Conservation (phyloP, 2,329 filamentous ascomycete species). For the Aspergillus oerlinghausenensis region DNA sequence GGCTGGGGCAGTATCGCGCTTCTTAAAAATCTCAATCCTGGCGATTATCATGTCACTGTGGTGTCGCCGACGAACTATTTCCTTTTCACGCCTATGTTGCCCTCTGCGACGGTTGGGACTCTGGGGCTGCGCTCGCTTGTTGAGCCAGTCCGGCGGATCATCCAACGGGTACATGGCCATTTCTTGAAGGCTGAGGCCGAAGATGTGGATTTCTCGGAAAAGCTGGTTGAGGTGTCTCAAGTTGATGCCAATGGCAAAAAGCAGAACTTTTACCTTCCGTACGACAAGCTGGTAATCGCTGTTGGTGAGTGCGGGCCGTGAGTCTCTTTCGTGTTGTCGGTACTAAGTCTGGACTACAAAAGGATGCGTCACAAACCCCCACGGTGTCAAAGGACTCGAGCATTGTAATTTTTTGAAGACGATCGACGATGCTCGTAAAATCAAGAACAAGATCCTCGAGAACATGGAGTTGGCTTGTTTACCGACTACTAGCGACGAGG, state of each 20-base stretch:
- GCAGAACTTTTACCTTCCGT: slow-evolving; percentile 84
- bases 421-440: slow-evolving; percentile 83
- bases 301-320: slow-evolving; percentile 53
- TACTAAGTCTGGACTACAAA: slow-evolving; percentile 6
- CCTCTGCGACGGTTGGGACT: slow-evolving; percentile 93
- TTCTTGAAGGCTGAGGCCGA: slow-evolving; percentile 84
- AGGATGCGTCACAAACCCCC: slow-evolving; percentile 84
- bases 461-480: slow-evolving; percentile 89
- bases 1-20: slow-evolving; percentile 94
- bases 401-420: slow-evolving; percentile 94
- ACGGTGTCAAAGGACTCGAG: slow-evolving; percentile 91
- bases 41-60: slow-evolving; percentile 93
- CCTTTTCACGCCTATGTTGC: slow-evolving; percentile 95
- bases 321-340: neutral
- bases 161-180: slow-evolving; percentile 73
- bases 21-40: slow-evolving; percentile 81
- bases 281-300: slow-evolving; percentile 91
- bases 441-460: slow-evolving; percentile 80
- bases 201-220: slow-evolving; percentile 85
- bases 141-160: slow-evolving; percentile 84
- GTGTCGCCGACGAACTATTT: slow-evolving; percentile 96
- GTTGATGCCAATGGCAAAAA: slow-evolving; percentile 66
- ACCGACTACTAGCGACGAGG: slow-evolving; percentile 86
- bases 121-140: slow-evolving; percentile 86
- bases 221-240: slow-evolving; percentile 82